Percentiles rank a stretch among this genome's conserved stretches.
Conservation (phyloP, 768 basidiomycete species). For the Rhodotorula babjevae region DNA sequence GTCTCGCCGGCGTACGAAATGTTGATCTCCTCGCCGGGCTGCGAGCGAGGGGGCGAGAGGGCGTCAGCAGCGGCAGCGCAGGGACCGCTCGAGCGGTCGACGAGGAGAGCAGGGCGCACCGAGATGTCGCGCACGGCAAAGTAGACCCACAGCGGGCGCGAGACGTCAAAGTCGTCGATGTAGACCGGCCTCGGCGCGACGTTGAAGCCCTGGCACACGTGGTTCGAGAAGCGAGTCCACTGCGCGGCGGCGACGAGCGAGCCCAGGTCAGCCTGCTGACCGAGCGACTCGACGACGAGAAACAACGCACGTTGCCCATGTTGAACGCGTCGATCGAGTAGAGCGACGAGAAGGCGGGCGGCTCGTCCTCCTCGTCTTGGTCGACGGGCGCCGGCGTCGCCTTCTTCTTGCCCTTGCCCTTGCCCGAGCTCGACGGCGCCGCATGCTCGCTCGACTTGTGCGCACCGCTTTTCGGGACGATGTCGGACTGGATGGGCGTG, state of each 20-base stretch:
- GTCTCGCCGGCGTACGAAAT: slow-evolving; percentile 13
- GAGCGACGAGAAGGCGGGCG: background rate
- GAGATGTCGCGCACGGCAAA: slow-evolving; percentile 10
- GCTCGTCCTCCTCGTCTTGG: background rate
- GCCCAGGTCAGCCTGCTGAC: too few species aligned
- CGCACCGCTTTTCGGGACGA: too few species aligned
- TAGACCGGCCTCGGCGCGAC: background rate
- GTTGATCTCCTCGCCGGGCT: slow-evolving; percentile 36
- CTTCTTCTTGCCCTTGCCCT: background rate
- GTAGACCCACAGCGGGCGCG: slow-evolving; percentile 29
- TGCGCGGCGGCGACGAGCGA: too few species aligned
- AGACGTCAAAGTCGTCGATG: slow-evolving; percentile 23
- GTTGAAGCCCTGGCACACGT: slow-evolving; percentile 20
- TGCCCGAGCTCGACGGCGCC: too few species aligned
- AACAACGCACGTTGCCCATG: slow-evolving; percentile 33
- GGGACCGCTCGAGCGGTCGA: too few species aligned
- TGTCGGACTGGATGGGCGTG: background rate
- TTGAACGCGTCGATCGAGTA: slow-evolving; percentile 25
- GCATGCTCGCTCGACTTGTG: too few species aligned
- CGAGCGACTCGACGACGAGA: too few species aligned
- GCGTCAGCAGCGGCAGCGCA: background rate
- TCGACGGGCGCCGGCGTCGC: too few species aligned
- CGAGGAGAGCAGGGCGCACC: background rate
- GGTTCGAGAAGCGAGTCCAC: slow-evolving; percentile 38
- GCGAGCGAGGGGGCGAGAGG: background rate